phyloP scores from a whole-genome alignment of 2,329 filamentous ascomycete genomes.

The Orbilia blumenaviensis region DNA sequence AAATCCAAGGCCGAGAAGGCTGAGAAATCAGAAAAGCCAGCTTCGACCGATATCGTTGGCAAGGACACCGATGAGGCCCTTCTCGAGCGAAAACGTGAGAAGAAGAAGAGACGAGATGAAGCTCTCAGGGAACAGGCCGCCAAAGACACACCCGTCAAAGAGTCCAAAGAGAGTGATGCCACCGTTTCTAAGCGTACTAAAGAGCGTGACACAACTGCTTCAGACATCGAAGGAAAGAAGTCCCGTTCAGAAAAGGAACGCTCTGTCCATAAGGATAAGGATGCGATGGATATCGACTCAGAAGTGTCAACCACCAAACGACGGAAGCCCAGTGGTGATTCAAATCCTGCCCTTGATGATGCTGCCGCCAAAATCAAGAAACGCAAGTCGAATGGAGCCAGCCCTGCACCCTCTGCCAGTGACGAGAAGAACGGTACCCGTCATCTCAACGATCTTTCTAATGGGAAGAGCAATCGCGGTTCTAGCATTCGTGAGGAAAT shows the following conservation, averaged over 20 bases:
- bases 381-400: conserved; percentile 42
- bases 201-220: conserved; percentile 31
- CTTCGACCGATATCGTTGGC: conserved; percentile 18
- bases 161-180: conserved; percentile 6
- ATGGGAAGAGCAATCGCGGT: conserved; percentile 49
- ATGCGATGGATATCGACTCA: conserved; percentile 49
- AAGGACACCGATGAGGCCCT: conserved; percentile 41
- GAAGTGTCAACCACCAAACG: conserved; percentile 28
- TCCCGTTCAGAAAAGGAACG: conserved; percentile 33
- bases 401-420: conserved; percentile 18
- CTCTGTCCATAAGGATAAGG: conserved; percentile 33
- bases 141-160: conserved; percentile 18
- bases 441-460: conserved; percentile 39
- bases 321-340: conserved; percentile 29
- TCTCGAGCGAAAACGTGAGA: conserved; percentile 53
- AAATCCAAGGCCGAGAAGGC: conserved; percentile 39
- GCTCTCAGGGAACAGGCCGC: conserved; percentile 22
- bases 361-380: conserved; percentile 26
- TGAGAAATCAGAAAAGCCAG: conserved; percentile 42
- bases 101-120: conserved; percentile 52
- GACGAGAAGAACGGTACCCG: conserved; percentile 35
- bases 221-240: conserved; percentile 47
- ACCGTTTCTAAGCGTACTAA: conserved; percentile 22
- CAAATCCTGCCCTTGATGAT: conserved; percentile 16
- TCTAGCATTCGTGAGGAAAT: conserved; percentile 35